Base-by-base conservation (phyloP, 1,284 basidiomycete genomes). In the Ustilago cynodontis region DNA sequence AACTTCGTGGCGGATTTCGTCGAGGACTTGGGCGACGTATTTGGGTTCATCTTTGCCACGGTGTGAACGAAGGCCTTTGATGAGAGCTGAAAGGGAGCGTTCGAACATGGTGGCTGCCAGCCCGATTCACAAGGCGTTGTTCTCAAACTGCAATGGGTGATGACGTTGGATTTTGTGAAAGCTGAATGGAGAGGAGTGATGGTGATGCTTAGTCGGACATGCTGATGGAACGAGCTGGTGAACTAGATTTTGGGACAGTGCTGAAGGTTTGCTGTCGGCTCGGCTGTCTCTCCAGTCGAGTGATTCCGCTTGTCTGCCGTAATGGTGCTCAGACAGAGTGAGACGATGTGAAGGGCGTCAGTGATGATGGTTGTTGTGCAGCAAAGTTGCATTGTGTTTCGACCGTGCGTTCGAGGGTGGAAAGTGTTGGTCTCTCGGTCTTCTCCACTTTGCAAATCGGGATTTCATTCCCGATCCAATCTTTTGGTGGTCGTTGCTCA, bases 1-100 rank as follows among this genome's bases (percentile, higher is more conserved):
- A 82, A 98, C 91, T 88, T 99, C 97, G 65, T 90, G 89, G 69
- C 94, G 89, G 81, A 98, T 97, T 88, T 99, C 90, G 31, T 86
- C 86, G 79, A 90, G 87, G 59, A 82, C 86, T 14, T 86, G 80
- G 33, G 90, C 86, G 71, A 90, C 86, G 35, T 80, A 79, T 51
- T 78, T 78, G 66, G 87, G 84, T 70, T 87, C 86, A 67, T 87
- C 86, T 74, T 87, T 87, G 78, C 84, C 84, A 26, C 82, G 72
- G 58, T 86, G 79, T 1, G 84, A 86, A 24, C 85, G 80, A 11
- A 86, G 77, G 13, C 85, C 85, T 61, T 84, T 85, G 80, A 86
- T 86, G 45, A 86, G 80, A 28, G 80, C 76, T 11, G 69, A 78
- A 16, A 86, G 80, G 37, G 83, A 81, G 52, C 83, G 72, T 67